These are phyloP conservation scores for Vaccinium vitisidaea DNA, from an alignment of 148 eudicot genomes.

Conservation along the genomic window DNA sequence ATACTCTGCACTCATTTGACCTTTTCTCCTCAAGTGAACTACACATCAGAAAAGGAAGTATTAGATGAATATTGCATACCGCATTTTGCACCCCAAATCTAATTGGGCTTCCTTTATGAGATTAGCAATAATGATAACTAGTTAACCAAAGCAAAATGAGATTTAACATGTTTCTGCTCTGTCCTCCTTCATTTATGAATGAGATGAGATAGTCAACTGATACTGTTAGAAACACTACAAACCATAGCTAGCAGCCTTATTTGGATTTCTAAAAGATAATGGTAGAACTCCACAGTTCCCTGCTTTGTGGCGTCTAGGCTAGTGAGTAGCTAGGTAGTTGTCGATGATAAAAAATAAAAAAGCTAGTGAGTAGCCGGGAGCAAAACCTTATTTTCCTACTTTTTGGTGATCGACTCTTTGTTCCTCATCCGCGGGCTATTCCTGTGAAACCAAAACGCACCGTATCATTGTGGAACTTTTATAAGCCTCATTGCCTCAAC, in stretches of 20 bases:
- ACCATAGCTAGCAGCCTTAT: not conserved
- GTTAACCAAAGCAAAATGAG: not conserved
- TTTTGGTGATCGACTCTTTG: not conserved
- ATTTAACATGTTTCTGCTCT: not conserved
- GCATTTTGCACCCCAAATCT: not conserved
- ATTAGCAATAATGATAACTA: not conserved
- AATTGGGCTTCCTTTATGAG: not conserved
- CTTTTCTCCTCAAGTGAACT: not conserved
- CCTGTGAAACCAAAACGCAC: not conserved
- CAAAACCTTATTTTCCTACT: conserved; percentile 4
- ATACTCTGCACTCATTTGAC: not conserved
- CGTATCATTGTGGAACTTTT: not conserved
- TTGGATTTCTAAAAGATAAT: not conserved
- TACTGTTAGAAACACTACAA: not conserved
- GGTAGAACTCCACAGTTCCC: not conserved
- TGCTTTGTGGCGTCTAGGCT: not conserved
- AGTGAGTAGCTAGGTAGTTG: not conserved
- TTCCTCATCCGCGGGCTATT: not conserved
- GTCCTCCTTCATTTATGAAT: not conserved
- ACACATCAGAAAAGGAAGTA: conserved; percentile 2
- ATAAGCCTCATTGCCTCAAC: not conserved
- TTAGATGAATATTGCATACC: not conserved
- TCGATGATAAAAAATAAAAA: not conserved
- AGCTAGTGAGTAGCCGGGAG: not conserved
- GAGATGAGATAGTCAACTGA: not conserved